Base-by-base conservation (phyloP, 108 stramenopile genomes). In the Parietichytrium sp. region DNA sequence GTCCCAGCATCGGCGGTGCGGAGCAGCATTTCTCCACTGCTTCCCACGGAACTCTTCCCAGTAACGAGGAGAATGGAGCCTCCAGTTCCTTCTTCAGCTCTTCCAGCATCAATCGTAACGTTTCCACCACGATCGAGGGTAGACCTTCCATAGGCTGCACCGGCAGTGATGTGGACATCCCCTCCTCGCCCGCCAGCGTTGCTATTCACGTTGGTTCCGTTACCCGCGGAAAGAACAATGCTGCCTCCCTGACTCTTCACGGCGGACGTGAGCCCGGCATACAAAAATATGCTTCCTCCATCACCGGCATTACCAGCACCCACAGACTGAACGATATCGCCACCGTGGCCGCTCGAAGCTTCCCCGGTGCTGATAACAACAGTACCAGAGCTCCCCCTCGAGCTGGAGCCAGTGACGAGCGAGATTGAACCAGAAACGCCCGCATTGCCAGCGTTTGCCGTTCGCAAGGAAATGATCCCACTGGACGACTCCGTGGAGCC, bases 81-180 rank as follows among this genome's bases (percentile, higher is more conserved):
- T 45, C 61, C 61, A 15, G 38, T 72, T 10, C 61, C 61, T 20
- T 72, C 45, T n/a, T 72, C 36, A 25, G 61, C 61, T 72, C 45
- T 33, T n/a, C 61, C 61, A 27, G 38, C 61, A 7, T 33, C 45
- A 36, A 72, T 1, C 23, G 36, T 72, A 23, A 72, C 61, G 25
- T 23, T 45, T 6, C 61, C 61, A 25, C 61, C 61, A 27, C 36
- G 38, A 72, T 72, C 61, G n/a, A 45, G 23, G 15, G 36, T 42
- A 42, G 36, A 33, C 13, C 20, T 42, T 8, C 61, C 61, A 20
- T 45, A 42, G 23, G 61, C 61, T 27, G 36, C 61, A 25, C 61
- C 61, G 20, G 38, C 61, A 27, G 45, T 72, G 25, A 72, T 72
- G 29, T 33, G 36, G 16, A 72, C 61, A 25, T 72, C 45, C 6